phyloP scores from a whole-genome alignment of 2,329 filamentous ascomycete genomes.

The Cladophialophora exuberans region DNA sequence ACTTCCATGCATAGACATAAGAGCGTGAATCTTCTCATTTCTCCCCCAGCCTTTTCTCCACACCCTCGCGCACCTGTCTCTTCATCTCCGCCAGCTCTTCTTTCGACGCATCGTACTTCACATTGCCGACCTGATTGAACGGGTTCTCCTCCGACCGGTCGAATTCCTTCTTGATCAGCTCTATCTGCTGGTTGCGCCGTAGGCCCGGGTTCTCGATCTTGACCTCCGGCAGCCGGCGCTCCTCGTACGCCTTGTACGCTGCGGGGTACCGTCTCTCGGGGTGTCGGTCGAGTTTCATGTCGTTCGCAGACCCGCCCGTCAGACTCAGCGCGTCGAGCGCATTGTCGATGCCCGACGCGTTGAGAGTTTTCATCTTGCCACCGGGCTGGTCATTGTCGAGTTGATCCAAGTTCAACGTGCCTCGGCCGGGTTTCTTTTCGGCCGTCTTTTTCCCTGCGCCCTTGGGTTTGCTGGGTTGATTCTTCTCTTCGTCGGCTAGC shows the following conservation, averaged over 20 bases:
- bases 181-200: conserved; percentile 80
- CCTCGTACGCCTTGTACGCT: conserved; percentile 81
- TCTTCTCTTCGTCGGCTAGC: conserved; percentile 78
- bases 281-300: conserved; percentile 79
- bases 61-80: conserved; percentile 70
- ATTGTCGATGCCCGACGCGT: conserved; percentile 88
- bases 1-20: not conserved
- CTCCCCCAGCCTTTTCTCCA: conserved; percentile 66
- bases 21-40: not conserved
- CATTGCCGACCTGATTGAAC: conserved; percentile 77
- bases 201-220: conserved; percentile 80
- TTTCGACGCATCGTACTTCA: conserved; percentile 74
- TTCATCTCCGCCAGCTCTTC: conserved; percentile 73
- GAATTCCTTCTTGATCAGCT: conserved; percentile 87
- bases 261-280: conserved; percentile 87
- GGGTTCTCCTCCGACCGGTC: conserved; percentile 94
- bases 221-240: conserved; percentile 80
- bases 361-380: conserved; percentile 62
- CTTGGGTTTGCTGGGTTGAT: conserved; percentile 65
- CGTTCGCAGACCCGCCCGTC: conserved; percentile 57
- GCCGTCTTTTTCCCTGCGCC: conserved; percentile 55
- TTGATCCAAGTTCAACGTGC: conserved; percentile 70
- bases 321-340: conserved; percentile 84
- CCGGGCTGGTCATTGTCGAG: conserved; percentile 63
- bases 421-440: conserved; percentile 59